These are phyloP conservation scores for Aspergillus tanneri DNA, from an alignment of 2,329 filamentous ascomycete genomes.

Conservation along the genomic window DNA sequence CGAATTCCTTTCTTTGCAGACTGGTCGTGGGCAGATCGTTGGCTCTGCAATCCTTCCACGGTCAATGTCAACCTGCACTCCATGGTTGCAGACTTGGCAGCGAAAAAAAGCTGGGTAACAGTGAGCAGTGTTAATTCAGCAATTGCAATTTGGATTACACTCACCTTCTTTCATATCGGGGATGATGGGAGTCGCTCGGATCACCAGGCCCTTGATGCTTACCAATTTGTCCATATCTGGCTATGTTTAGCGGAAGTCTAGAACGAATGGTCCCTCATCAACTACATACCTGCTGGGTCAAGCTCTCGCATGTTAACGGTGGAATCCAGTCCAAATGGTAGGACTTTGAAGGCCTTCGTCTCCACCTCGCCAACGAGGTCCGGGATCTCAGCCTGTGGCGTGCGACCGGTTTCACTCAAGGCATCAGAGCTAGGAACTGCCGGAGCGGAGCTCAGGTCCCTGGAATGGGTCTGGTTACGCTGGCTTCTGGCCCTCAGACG, in stretches of 20 bases:
- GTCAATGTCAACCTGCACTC: conserved; percentile 85
- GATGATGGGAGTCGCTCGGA: conserved; percentile 91
- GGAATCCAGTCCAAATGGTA: conserved; percentile 83
- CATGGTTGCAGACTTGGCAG: conserved; percentile 89
- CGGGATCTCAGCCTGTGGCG: conserved; percentile 52
- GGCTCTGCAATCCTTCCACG: conserved; percentile 95
- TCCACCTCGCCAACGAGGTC: conserved; percentile 76
- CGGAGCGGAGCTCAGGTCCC: conserved; percentile 68
- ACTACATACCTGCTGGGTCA: conserved; percentile 71
- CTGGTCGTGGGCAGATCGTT: conserved; percentile 77
- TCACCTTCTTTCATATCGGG: conserved; percentile 91
- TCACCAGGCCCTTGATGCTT: conserved; percentile 92
- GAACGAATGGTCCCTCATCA: background rate
- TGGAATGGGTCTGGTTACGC: conserved; percentile 50
- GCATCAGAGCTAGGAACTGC: conserved; percentile 77
- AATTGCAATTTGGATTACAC: conserved; percentile 12
- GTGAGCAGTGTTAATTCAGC: background rate
- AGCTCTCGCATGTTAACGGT: conserved; percentile 90
- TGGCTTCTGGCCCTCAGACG: conserved; percentile 60
- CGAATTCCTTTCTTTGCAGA: conserved; percentile 83
- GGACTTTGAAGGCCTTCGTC: conserved; percentile 75
- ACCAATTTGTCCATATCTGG: conserved; percentile 93
- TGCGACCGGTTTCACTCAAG: conserved; percentile 46
- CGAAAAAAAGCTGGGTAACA: conserved; percentile 76
- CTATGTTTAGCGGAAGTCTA: conserved; percentile 25